Conservation (phyloP, 805 yeast species). For the Phaffomyces opuntiae region DNA sequence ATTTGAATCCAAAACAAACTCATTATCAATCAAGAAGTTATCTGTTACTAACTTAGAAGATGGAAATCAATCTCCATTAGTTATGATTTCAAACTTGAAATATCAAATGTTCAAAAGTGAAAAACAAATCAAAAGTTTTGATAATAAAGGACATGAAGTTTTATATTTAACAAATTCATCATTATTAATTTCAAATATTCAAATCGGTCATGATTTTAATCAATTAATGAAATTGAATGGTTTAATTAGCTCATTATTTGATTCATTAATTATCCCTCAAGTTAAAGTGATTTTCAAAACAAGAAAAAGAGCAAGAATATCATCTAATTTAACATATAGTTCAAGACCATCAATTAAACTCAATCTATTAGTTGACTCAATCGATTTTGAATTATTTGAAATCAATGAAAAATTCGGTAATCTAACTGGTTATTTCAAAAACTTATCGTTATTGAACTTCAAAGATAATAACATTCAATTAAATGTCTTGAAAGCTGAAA, state of each 20-base stretch:
- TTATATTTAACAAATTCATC: slow-evolving; percentile 12
- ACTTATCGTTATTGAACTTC: slow-evolving; percentile 7
- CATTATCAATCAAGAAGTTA: slow-evolving; percentile 29
- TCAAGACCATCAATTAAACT: slow-evolving; percentile 15
- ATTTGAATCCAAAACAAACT: slow-evolving; percentile 29
- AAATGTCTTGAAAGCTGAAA: slow-evolving; percentile 10
- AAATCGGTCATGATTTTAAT: slow-evolving; percentile 21
- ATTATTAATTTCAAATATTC: slow-evolving; percentile 21
- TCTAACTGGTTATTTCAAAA: slow-evolving; percentile 14
- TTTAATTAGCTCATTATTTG: slow-evolving; percentile 2
- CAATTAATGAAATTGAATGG: slow-evolving; percentile 21
- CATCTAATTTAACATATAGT: slow-evolving; percentile 13
- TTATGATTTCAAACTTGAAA: slow-evolving; percentile 20
- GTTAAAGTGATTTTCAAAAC: slow-evolving; percentile 18
- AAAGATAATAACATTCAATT: slow-evolving; percentile 17
- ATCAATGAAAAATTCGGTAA: slow-evolving; percentile 29
- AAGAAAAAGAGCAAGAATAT: slow-evolving; percentile 20
- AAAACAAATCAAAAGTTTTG: slow-evolving; percentile 22
- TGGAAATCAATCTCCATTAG: slow-evolving; percentile 10
- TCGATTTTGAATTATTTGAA: slow-evolving; percentile 12
- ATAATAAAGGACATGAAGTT: slow-evolving; percentile 24
- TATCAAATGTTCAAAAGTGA: slow-evolving; percentile 10
- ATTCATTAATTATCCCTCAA: slow-evolving; percentile 7
- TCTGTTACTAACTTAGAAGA: slow-evolving; percentile 13
- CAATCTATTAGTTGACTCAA: slow-evolving; percentile 4